Base-by-base conservation (phyloP, 1,284 basidiomycete genomes). In the Irpex sp. region DNA sequence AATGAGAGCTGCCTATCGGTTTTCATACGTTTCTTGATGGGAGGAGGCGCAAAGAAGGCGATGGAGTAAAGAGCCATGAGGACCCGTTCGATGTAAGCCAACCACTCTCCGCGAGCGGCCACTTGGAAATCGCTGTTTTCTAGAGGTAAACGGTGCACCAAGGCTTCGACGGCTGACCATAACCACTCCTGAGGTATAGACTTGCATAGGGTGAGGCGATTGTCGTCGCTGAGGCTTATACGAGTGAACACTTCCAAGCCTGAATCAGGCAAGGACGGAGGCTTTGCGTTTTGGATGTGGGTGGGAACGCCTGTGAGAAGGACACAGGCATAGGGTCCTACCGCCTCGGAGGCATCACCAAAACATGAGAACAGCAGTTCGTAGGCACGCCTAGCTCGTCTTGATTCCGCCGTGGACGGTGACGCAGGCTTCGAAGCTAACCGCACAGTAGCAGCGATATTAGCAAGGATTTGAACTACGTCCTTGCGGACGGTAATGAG, bases 231-330 rank as follows among this genome's bases (percentile, higher is more conserved):
- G 59, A 92, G 87, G 31, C 87, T 85, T 61, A 97, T 77, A 52
- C 88, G 84, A 11, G 91, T 89, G 69, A 97, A 91, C 1, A 89
- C 88, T 67, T 97, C 93, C 59, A 98, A 79, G 6, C 95, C 93
- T 44, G 87, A 75, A 67, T 95, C 93, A 40, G 88, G 81, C 62
- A 91, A 79, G 55, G 82, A 76, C 0, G 91, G 86, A 31, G 87
- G 86, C 68, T 78, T 83, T 61, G 81, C 71, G 48, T 77, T 77
- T 17, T 76, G 67, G 2, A 65, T 74, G 60, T 71, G 76, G 19
- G 78, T 75, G 19, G 79, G 76, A 11, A 79, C 68, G 5, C 85
- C 85, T 57, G 76, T 74, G 47, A 84, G 76, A 65, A 88, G 80
- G 34, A 87, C 73, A 69, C 81, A 82, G 64, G 85, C 78, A 61